These are phyloP conservation scores for Leccinum fibrillosum DNA, from an alignment of 768 basidiomycete species.

Conservation along the genomic window DNA sequence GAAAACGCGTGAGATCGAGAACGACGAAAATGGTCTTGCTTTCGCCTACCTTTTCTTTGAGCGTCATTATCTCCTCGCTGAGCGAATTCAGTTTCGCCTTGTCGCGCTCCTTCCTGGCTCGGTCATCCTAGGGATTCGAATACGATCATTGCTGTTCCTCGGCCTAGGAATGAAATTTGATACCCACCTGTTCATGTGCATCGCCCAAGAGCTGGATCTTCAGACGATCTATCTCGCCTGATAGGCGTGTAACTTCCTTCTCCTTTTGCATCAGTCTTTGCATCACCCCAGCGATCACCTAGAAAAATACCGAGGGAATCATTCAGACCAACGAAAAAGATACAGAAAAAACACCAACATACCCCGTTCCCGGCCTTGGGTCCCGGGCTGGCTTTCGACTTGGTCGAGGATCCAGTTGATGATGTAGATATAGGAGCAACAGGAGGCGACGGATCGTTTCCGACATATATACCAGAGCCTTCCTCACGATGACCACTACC, in stretches of 20 bases:
- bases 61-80: constrained; percentile 68
- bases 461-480: constrained; percentile 17
- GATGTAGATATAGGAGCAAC: neutral
- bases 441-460: constrained; percentile 2
- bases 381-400: constrained; percentile 35
- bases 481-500: constrained; percentile 3
- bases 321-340: neutral
- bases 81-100: constrained; percentile 67
- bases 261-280: constrained; percentile 83
- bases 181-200: constrained; percentile 54
- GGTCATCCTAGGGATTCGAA: constrained; percentile 53
- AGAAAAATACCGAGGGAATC: neutral
- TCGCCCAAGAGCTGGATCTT: constrained; percentile 58
- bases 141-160: neutral
- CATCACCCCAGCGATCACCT: constrained; percentile 71
- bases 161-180: neutral
- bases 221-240: constrained; percentile 64
- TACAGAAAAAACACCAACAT: constrained; percentile 4
- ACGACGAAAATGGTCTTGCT: neutral
- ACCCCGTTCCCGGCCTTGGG: constrained; percentile 60
- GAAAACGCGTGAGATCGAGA: neutral
- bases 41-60: constrained; percentile 61
- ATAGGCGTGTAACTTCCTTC: constrained; percentile 74
- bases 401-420: neutral
- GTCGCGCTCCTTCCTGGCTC: constrained; percentile 73